These are phyloP conservation scores for Lachancea waltii DNA, from an alignment of 805 yeast species.

Conservation along the genomic window DNA sequence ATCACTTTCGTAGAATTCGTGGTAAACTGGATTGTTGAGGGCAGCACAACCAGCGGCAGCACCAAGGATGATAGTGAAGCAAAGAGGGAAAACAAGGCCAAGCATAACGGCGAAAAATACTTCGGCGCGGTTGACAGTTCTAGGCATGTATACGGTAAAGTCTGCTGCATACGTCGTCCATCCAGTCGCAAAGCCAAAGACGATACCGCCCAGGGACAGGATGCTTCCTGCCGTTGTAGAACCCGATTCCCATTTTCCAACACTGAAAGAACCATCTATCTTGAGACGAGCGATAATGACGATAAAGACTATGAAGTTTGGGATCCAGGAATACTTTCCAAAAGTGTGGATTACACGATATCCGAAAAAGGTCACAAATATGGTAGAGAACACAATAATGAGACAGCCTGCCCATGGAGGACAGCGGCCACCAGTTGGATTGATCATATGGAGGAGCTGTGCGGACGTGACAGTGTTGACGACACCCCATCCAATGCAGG, in stretches of 20 bases:
- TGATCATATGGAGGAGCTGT: conserved; percentile 71
- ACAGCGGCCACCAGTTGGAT: conserved; percentile 43
- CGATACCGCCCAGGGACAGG: conserved; percentile 72
- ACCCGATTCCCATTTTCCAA: conserved; percentile 50
- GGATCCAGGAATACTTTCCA: conserved; percentile 87
- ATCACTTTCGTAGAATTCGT: conserved; percentile 43
- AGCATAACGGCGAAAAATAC: conserved; percentile 56
- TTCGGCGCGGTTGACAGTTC: conserved; percentile 48
- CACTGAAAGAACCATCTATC: conserved; percentile 55
- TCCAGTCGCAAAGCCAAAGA: conserved; percentile 87
- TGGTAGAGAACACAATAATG: conserved; percentile 59
- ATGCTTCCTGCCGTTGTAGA: conserved; percentile 66
- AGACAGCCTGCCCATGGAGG: conserved; percentile 93
- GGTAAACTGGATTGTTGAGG: conserved; percentile 40
- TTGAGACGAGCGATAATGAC: conserved; percentile 74
- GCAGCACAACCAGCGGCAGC: conserved; percentile 79
- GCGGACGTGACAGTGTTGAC: conserved; percentile 88
- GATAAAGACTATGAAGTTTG: conserved; percentile 64
- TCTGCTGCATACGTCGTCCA: conserved; percentile 93
- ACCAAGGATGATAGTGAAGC: conserved; percentile 73
- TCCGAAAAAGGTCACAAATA: conserved; percentile 75
- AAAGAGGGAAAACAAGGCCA: conserved; percentile 64
- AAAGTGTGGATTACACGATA: conserved; percentile 73
- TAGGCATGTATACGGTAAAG: conserved; percentile 82
- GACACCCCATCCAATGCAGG: conserved; percentile 95